These are phyloP conservation scores for Suhomyces bokatorum DNA, from an alignment of 1,139 yeast species.

Conservation along the genomic window DNA sequence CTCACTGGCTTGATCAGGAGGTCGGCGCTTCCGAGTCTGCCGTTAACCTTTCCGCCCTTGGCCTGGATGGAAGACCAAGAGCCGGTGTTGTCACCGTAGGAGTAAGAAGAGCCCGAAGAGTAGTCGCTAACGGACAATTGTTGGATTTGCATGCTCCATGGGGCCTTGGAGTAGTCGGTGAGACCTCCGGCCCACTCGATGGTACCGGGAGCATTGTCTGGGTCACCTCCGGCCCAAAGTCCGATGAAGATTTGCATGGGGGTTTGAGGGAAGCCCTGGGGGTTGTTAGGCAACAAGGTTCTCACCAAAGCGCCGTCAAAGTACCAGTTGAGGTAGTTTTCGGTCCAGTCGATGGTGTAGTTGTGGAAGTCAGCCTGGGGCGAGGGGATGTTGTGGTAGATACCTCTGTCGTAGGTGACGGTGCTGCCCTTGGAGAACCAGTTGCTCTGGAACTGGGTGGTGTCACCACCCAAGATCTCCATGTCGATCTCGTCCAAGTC, in stretches of 20 bases:
- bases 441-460: slow-evolving; percentile 73
- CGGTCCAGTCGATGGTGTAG: slow-evolving; percentile 40
- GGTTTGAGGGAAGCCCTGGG: slow-evolving; percentile 51
- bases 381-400: slow-evolving; percentile 55
- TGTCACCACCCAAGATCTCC: slow-evolving; percentile 82
- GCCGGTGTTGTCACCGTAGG: slow-evolving; percentile 61
- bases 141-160: slow-evolving; percentile 37
- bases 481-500: slow-evolving; percentile 85
- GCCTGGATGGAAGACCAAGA: slow-evolving; percentile 68
- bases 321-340: slow-evolving; percentile 40
- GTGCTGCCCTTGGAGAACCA: slow-evolving; percentile 80
- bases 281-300: slow-evolving; percentile 36
- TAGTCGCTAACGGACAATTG: slow-evolving; percentile 35
- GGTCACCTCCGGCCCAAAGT: slow-evolving; percentile 45
- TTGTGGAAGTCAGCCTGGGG: slow-evolving; percentile 48
- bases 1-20: too few species aligned
- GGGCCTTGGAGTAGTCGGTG: slow-evolving; percentile 36
- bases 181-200: slow-evolving; percentile 39
- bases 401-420: slow-evolving; percentile 75
- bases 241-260: slow-evolving; percentile 51
- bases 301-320: slow-evolving; percentile 45
- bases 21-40: slow-evolving; percentile 47
- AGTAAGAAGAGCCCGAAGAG: slow-evolving; percentile 37
- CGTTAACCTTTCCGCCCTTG: slow-evolving; percentile 61
- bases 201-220: slow-evolving; percentile 48